Base-by-base conservation (phyloP, 495 filamentous ascomycete species). In the Bacidia gigantensis region DNA sequence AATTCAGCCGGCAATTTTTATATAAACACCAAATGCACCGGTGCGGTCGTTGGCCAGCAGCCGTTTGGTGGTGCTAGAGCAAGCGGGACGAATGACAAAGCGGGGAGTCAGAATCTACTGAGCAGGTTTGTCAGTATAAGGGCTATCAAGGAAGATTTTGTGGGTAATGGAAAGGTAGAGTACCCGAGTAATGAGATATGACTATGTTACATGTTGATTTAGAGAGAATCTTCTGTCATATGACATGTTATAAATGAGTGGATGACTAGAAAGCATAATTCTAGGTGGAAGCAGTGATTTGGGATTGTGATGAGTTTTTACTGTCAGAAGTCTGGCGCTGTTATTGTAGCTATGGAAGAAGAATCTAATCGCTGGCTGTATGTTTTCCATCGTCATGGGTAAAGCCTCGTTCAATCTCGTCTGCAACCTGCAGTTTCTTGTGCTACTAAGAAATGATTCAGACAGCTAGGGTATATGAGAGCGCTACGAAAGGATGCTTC, bases 11-110 rank as follows among this genome's bases (percentile, higher is more conserved):
- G 87, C 5, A 93, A 92, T 64, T 89, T 92, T 65, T 93, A 92
- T 63, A 79, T 93, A 69, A 95, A 95, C 71, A 86, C 83, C 72
- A 93, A 95, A 78, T 84, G 81, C 65, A 95, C 88, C 2, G 88
- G 87, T 46, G 88, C 88, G 9, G 87, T 95, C 35, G 87, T 94
- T 2, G 88, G 87, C 12, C 88, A 95, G 74, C 88, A 95, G 67
- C 84, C 88, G 25, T 95, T 95, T 65, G 88, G 88, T 43, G 88
- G 88, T 49, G 81, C 83, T 39, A 75, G 88, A 55, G 86, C 85
- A 10, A 89, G 84, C 58, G 88, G 88, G 12, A 95, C 88, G 42
- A 92, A 92, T 59, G 88, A 95, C 68, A 95, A 95, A 75, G 87
- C 87, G 9, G 88, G 88, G 14, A 88, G 83, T 62, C 72, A 73